Percentiles rank a stretch among this genome's conserved stretches.
Conservation (phyloP, 495 filamentous ascomycete species). For the Bombardia bombarda region DNA sequence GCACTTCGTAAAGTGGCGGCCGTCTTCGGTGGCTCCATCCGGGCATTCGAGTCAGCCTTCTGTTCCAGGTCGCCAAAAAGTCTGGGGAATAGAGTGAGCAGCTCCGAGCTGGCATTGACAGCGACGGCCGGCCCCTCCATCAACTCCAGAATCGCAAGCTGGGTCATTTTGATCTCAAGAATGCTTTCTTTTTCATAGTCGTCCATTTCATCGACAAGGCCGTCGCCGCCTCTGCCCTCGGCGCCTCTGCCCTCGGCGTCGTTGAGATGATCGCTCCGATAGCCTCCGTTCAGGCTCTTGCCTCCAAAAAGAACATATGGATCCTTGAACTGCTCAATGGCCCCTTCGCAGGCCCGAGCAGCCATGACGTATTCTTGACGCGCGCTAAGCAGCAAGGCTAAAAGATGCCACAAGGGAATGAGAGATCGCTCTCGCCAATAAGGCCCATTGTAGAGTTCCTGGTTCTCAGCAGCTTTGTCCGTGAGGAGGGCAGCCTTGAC, state of each 20-base stretch:
- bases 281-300: conserved; percentile 32
- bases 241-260: conserved; percentile 26
- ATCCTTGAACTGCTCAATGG: conserved; percentile 75
- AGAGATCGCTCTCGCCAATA: conserved; percentile 48
- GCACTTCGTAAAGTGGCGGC: conserved; percentile 64
- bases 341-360: conserved; percentile 72
- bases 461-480: conserved; percentile 28
- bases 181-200: conserved; percentile 72
- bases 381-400: conserved; percentile 77
- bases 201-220: conserved; percentile 64
- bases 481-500: conserved; percentile 52
- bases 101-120: conserved; percentile 72
- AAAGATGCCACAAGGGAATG: conserved; percentile 74
- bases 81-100: conserved; percentile 71
- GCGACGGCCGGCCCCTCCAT: conserved; percentile 74
- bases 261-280: conserved; percentile 48
- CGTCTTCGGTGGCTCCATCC: conserved; percentile 54
- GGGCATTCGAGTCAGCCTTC: conserved; percentile 22
- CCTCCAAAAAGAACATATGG: conserved; percentile 49
- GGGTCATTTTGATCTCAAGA: conserved; percentile 88
- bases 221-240: conserved; percentile 30
- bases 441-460: conserved; percentile 28
- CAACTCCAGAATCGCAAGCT: conserved; percentile 75
- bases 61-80: conserved; percentile 56
- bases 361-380: conserved; percentile 78